Conservation (phyloP, 352 stramenopile genomes). For the Pythium volutum region DNA sequence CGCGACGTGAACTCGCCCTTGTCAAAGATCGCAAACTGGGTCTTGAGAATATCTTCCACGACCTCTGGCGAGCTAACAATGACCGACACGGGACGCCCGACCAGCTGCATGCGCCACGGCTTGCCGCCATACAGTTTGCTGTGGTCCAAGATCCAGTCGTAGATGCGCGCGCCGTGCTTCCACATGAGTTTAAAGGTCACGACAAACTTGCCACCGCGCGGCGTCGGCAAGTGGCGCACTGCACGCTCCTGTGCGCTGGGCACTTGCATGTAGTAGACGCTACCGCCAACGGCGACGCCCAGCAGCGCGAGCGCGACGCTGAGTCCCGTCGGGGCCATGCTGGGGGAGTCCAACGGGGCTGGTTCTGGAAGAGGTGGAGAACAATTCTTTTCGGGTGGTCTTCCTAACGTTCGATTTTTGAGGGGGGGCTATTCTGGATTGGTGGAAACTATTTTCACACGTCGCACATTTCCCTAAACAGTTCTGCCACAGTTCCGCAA, state of each 20-base stretch:
- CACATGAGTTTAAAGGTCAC: conserved; percentile 43
- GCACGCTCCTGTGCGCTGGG: conserved; percentile 21
- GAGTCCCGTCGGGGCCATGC: not conserved
- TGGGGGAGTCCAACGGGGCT: too few species aligned
- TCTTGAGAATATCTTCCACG: conserved; percentile 50
- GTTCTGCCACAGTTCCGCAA: too few species aligned
- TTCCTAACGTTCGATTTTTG: not conserved
- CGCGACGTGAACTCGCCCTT: conserved; percentile 40
- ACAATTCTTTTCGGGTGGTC: too few species aligned
- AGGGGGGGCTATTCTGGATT: not conserved
- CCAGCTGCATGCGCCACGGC: conserved; percentile 40
- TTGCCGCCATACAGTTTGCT: conserved; percentile 32
- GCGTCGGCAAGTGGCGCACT: conserved; percentile 20
- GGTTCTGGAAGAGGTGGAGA: not conserved
- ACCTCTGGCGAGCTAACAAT: conserved; percentile 32
- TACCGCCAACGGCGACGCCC: not conserved
- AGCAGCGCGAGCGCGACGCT: conserved; percentile 9
- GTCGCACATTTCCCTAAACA: too few species aligned
- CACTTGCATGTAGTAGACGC: not conserved
- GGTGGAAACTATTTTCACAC: not conserved
- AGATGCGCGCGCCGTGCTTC: conserved; percentile 37
- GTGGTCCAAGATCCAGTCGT: conserved; percentile 60
- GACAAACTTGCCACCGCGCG: conserved; percentile 2
- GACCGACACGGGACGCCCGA: conserved; percentile 32
- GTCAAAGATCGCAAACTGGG: conserved; percentile 52